These are phyloP conservation scores for Dovyalis caffra DNA, from an alignment of 345 rosid genomes.

Conservation along the genomic window DNA sequence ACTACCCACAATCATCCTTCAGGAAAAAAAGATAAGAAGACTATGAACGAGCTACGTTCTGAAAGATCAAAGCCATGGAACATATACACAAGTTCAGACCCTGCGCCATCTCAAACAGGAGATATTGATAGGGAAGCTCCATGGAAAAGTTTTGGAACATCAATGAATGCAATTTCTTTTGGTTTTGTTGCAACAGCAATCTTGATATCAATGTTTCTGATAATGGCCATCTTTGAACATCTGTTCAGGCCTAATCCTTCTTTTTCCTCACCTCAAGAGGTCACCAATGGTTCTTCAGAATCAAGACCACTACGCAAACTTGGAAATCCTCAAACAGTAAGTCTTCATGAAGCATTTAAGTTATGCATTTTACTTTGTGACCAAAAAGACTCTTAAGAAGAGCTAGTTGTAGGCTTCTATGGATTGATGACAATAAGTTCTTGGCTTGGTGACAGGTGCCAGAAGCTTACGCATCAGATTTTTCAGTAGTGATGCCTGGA, in stretches of 20 bases:
- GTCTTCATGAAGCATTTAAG: constrained; percentile 4
- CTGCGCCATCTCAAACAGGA: constrained; percentile 31
- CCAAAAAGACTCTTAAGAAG: not conserved
- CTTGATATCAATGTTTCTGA: constrained; percentile 80
- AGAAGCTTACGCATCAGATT: constrained; percentile 47
- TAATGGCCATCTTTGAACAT: constrained; percentile 95
- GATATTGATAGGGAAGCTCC: constrained; percentile 40
- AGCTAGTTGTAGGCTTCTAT: not conserved
- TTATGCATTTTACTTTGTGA: not conserved
- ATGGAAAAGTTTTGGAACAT: constrained; percentile 64
- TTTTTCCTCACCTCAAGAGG: constrained; percentile 50
- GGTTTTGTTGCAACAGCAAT: constrained; percentile 97
- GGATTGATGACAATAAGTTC: not conserved
- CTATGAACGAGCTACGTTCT: constrained; percentile 50
- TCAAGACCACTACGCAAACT: constrained; percentile 37
- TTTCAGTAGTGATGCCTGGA: constrained; percentile 89
- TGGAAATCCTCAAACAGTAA: constrained; percentile 43
- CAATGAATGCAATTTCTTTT: constrained; percentile 77
- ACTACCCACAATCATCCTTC: not conserved
- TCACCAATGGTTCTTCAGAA: constrained; percentile 20
- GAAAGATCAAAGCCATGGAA: constrained; percentile 58
- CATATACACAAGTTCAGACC: constrained; percentile 47
- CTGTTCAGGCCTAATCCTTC: constrained; percentile 66
- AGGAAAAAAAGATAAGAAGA: not conserved
- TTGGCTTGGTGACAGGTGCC: constrained; percentile 35